phyloP scores from a whole-genome alignment of 2,329 filamentous ascomycete species.

The Aspergillus hiratsukae region DNA sequence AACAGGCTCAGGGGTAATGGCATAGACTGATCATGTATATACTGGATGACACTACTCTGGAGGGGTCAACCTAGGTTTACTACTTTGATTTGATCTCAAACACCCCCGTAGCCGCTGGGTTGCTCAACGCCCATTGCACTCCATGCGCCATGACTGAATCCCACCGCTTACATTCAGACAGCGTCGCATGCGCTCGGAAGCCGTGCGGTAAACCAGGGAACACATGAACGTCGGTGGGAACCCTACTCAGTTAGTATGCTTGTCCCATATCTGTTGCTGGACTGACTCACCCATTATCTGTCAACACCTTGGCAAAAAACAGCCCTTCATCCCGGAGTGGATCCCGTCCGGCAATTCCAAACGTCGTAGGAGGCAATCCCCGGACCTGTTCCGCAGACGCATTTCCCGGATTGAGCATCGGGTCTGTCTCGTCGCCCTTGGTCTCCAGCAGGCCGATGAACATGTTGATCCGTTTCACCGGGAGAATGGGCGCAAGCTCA shows the following conservation, averaged over 20 bases:
- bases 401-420: slow-evolving; percentile 39
- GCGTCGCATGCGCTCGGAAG: slow-evolving; percentile 34
- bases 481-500: slow-evolving; percentile 48
- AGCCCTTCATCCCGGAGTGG: slow-evolving; percentile 49
- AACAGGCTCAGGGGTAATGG: background rate
- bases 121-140: slow-evolving; percentile 25
- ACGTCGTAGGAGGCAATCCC: slow-evolving; percentile 42
- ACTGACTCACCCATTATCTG: slow-evolving; percentile 40
- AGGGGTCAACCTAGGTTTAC: background rate
- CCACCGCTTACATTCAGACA: slow-evolving; percentile 26
- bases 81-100: slow-evolving; percentile 17
- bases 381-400: slow-evolving; percentile 28
- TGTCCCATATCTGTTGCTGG: background rate
- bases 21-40: background rate
- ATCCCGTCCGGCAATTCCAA: slow-evolving; percentile 47
- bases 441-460: slow-evolving; percentile 28
- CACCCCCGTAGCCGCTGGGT: slow-evolving; percentile 11
- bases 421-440: slow-evolving; percentile 26
- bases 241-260: slow-evolving; percentile 25
- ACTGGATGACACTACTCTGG: background rate
- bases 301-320: slow-evolving; percentile 42
- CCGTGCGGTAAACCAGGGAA: slow-evolving; percentile 54
- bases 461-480: slow-evolving; percentile 33
- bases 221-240: slow-evolving; percentile 46
- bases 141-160: slow-evolving; percentile 27